Conservation (phyloP, 257 asterid genomes). For the Capsicum rhomboideum region DNA sequence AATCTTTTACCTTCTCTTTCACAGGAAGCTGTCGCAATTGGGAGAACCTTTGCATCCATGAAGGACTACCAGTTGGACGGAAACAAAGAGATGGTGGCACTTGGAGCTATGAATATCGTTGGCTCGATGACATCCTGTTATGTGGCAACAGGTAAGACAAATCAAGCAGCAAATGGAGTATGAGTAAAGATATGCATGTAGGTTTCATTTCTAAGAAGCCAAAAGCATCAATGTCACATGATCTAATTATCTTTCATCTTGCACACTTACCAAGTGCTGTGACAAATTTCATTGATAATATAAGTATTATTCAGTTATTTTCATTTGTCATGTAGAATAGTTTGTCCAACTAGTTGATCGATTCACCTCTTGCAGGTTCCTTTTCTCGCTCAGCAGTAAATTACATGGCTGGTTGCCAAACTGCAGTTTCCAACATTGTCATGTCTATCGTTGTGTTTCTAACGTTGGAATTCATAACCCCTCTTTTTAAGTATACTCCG, state of each 20-base stretch:
- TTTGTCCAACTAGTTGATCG: neutral
- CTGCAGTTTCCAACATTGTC: constrained; percentile 78
- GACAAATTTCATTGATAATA: neutral
- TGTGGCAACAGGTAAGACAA: constrained; percentile 65
- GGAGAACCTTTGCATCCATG: constrained; percentile 88
- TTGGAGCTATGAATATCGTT: constrained; percentile 83
- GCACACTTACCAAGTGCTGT: neutral
- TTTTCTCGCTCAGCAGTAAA: constrained; percentile 92
- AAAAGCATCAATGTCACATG: neutral
- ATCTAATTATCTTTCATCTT: neutral
- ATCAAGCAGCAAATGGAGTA: neutral
- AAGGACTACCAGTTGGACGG: constrained; percentile 92
- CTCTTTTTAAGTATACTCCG: constrained; percentile 80
- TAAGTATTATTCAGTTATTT: neutral
- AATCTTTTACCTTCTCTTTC: neutral
- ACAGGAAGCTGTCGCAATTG: constrained; percentile 94
- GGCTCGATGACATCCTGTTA: constrained; percentile 97
- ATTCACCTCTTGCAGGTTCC: constrained; percentile 45
- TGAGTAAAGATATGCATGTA: too few species aligned
- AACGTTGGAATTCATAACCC: constrained; percentile 65
- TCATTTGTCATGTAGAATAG: neutral
- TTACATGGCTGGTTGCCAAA: constrained; percentile 93
- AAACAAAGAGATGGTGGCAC: constrained; percentile 92
- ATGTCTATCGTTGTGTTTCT: constrained; percentile 76
- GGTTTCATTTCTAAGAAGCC: neutral